Conservation (phyloP, 106 monocot species). For the Ottelia alismoides region DNA sequence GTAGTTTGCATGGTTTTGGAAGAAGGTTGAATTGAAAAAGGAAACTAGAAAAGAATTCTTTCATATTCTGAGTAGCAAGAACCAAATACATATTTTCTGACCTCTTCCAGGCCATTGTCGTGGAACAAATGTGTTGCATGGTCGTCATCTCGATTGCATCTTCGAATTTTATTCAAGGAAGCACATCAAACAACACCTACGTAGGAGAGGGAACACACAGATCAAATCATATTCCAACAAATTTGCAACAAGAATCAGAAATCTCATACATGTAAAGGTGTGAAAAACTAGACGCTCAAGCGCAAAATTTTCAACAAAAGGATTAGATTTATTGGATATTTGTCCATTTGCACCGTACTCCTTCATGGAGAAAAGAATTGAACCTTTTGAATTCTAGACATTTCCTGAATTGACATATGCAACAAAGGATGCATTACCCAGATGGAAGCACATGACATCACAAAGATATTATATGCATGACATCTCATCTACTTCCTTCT, state of each 20-base stretch:
- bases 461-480: slow-evolving; percentile 86
- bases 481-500: slow-evolving; percentile 54
- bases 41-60: too few species aligned
- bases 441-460: slow-evolving; percentile 81
- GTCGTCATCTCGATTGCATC: slow-evolving; percentile 77
- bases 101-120: slow-evolving; percentile 64
- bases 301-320: slow-evolving; percentile 91
- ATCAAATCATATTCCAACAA: too few species aligned
- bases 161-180: slow-evolving; percentile 79
- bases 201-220: background rate
- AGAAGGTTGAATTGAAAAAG: too few species aligned
- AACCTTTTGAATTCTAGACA: slow-evolving; percentile 50
- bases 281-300: slow-evolving; percentile 74
- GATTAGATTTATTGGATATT: slow-evolving; percentile 21
- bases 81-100: slow-evolving; percentile 6
- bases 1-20: too few species aligned
- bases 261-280: slow-evolving; percentile 52
- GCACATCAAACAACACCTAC: slow-evolving; percentile 82
- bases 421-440: slow-evolving; percentile 86
- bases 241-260: background rate
- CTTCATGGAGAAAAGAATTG: slow-evolving; percentile 42
- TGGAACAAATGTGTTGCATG: slow-evolving; percentile 70
- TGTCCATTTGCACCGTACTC: slow-evolving; percentile 22
- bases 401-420: slow-evolving; percentile 71
- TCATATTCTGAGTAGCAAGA: background rate